Evolutionary conservation across 1,284 basidiomycete species (phyloP).

Genomic region (Irpex sp.): DNA sequence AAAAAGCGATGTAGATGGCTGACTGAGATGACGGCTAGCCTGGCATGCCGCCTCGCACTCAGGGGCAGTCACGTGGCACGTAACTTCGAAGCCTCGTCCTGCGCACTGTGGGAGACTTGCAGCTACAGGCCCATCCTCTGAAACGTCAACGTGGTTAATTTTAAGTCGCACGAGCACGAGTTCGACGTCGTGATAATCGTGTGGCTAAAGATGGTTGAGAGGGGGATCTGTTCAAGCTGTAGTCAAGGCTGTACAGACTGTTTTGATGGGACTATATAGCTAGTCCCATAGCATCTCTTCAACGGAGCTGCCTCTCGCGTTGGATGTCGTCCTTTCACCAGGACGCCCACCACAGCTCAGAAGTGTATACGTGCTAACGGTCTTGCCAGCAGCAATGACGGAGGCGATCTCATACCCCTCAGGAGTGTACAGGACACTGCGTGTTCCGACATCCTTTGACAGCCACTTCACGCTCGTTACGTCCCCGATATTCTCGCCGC

Average conservation of each 20-base stretch:
- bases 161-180: background rate
- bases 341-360: background rate
- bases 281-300: background rate
- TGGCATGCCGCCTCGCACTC: too few species aligned
- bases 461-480: constrained; percentile 49
- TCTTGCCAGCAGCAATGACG: background rate
- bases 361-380: background rate
- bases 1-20: too few species aligned
- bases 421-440: constrained; percentile 7
- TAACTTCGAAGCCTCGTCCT: too few species aligned
- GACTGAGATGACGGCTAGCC: too few species aligned
- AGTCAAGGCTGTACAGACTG: background rate
- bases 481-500: constrained; percentile 50
- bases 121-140: too few species aligned
- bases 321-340: background rate
- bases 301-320: background rate
- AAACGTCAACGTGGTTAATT: too few species aligned
- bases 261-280: background rate
- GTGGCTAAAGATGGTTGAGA: background rate
- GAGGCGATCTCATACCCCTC: background rate
- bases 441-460: constrained; percentile 45
- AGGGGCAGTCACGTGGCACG: too few species aligned
- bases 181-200: background rate
- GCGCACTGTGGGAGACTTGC: too few species aligned
- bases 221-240: background rate